phyloP scores from a whole-genome alignment of 208 protist genomes.

The Leishmania guyanensis region DNA sequence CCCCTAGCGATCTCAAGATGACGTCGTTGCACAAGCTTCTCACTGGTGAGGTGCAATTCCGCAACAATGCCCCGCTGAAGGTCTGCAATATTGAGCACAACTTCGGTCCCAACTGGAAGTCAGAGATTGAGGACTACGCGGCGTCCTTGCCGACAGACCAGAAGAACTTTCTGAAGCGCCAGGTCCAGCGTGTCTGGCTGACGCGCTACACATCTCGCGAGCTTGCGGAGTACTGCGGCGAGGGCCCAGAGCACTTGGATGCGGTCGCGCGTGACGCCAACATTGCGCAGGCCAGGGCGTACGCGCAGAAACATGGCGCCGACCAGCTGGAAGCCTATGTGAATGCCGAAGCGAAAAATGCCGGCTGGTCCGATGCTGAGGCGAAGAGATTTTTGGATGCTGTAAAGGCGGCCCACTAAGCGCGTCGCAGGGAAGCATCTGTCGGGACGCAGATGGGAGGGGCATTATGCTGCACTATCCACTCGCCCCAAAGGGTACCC shows the following conservation, averaged over 20 bases:
- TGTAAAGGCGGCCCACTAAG: conserved; percentile 80
- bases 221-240: conserved; percentile 76
- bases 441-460: not conserved
- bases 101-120: conserved; percentile 83
- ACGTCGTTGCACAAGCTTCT: conserved; percentile 85
- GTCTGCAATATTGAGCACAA: conserved; percentile 87
- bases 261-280: conserved; percentile 73
- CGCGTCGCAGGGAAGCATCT: not conserved
- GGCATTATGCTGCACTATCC: not conserved
- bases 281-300: conserved; percentile 72
- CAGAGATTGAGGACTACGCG: conserved; percentile 75
- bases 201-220: conserved; percentile 91
- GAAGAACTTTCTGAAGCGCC: conserved; percentile 71
- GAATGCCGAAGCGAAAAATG: conserved; percentile 74
- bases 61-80: conserved; percentile 87
- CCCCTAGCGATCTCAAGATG: conserved; percentile 70
- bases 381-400: conserved; percentile 81
- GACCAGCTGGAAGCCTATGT: conserved; percentile 82
- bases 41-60: conserved; percentile 82
- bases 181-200: conserved; percentile 76
- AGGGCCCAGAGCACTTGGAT: conserved; percentile 75
- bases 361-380: conserved; percentile 81
- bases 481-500: not conserved
- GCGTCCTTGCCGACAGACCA: conserved; percentile 70
- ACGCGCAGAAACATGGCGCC: conserved; percentile 61